These are phyloP conservation scores for Epithele typhae DNA, from an alignment of 768 basidiomycete species.

Conservation along the genomic window DNA sequence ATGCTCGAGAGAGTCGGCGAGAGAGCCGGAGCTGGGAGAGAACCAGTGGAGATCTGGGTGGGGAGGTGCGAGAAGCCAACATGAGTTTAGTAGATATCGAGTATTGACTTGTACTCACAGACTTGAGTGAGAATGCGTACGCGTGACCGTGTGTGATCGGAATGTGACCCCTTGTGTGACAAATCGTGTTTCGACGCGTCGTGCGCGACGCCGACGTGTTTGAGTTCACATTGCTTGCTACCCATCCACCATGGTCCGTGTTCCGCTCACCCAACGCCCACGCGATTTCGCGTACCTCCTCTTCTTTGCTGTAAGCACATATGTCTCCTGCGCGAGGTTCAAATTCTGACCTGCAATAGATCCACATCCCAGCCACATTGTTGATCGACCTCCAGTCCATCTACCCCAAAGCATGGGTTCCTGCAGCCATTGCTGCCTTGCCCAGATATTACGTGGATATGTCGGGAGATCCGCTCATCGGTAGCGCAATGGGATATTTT, in stretches of 20 bases:
- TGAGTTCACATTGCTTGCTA: too few species aligned
- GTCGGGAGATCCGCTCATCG: constrained; percentile 67
- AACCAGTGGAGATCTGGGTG: constrained; percentile 70
- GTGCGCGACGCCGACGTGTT: too few species aligned
- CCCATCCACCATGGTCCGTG: constrained; percentile 9
- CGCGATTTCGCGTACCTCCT: constrained; percentile 64
- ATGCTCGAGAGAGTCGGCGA: constrained; percentile 51
- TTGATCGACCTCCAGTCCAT: constrained; percentile 69
- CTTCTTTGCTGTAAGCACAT: constrained; percentile 57
- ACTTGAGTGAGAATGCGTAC: too few species aligned
- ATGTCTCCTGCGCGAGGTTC: not conserved
- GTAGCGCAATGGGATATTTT: constrained; percentile 43
- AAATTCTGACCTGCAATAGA: constrained; percentile 25
- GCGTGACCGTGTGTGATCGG: too few species aligned
- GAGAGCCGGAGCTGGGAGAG: constrained; percentile 55
- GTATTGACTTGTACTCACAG: too few species aligned
- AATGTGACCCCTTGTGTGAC: too few species aligned
- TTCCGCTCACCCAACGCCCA: constrained; percentile 51
- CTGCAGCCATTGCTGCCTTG: constrained; percentile 40
- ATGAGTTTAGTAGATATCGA: too few species aligned
- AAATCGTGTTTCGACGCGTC: too few species aligned
- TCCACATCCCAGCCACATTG: constrained; percentile 67
- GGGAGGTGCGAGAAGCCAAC: constrained; percentile 29
- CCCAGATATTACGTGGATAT: constrained; percentile 47
- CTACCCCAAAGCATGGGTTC: constrained; percentile 49